Base-by-base conservation (phyloP, 805 yeast genomes). In the Spathaspora passalidarum region DNA sequence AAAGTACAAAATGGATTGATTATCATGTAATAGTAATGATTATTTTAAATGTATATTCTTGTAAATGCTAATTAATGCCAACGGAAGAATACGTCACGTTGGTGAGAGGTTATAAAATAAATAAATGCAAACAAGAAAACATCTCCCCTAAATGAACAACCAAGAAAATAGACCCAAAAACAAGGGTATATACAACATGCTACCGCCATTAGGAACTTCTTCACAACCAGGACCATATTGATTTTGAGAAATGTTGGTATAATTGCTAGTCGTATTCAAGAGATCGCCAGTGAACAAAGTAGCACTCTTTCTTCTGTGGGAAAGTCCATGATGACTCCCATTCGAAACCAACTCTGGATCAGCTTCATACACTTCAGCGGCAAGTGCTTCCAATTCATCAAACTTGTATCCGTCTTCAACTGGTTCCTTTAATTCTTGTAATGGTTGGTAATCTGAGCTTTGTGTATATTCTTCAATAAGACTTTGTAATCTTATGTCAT, bases 1-100 rank as follows among this genome's bases (percentile, higher is more conserved):
- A 62, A 62, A 43, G 55, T 70, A 8, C 59, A 57, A 37, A 56
- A 63, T n/a, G 40, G 59, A 16, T 18, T 20, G 6, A 36, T 36
- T 20, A 16, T 36, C 17, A 20, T 20, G 20, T 19, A 19, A 19
- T 26, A 26, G 32, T 10, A n/a, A 26, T 26, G 32, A n/a, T 26
- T 7, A n/a, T n/a, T 10, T 34, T 8, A 17, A 17, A 34, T 8
- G 9, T n/a, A 20, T 16, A 36, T 5, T 16, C 13, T 13, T 17
- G 14, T 20, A 29, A 29, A 29, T 29, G 10, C 34, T 29, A 29
- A n/a, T 25, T 29, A 32, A 40, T 11, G 10, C 35, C 45, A 23
- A 37, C 39, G 49, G 45, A 46, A 46, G 49, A 46, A 32, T 17
- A 46, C 44, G 44, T 41, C 37, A 29, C 32, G 37, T 22, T 45